Percentiles rank a stretch among this genome's conserved stretches.
phyloP scores from a whole-genome alignment of 306 rosid species.

The Nissolia schottii region DNA sequence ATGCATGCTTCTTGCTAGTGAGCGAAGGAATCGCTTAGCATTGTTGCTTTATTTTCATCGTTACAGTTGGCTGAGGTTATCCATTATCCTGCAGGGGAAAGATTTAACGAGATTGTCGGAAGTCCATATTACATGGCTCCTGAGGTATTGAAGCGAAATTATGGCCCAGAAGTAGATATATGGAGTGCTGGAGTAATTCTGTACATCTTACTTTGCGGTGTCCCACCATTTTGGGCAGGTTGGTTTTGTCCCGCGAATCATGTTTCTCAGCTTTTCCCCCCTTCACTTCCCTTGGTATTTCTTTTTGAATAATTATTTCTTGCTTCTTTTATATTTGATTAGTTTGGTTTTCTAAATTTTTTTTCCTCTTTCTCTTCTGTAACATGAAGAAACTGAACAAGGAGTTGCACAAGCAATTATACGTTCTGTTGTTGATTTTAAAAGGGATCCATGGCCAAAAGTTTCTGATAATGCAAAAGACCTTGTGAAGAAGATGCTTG shows the following conservation, averaged over 20 bases:
- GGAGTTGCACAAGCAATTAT: slow-evolving; percentile 99
- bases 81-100: slow-evolving; percentile 55
- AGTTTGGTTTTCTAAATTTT: slow-evolving; percentile 21
- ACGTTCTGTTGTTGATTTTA: slow-evolving; percentile 79
- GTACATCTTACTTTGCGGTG: slow-evolving; percentile 92
- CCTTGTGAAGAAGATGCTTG: slow-evolving; percentile 92
- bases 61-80: slow-evolving; percentile 15
- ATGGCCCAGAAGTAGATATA: slow-evolving; percentile 91
- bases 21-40: background rate
- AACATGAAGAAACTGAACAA: slow-evolving; percentile 90
- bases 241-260: slow-evolving; percentile 29
- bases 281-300: background rate
- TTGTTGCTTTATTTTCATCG: slow-evolving; percentile 1
- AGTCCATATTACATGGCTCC: slow-evolving; percentile 99
- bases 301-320: background rate
- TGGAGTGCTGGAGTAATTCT: slow-evolving; percentile 99
- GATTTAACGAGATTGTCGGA: slow-evolving; percentile 88
- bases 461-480: slow-evolving; percentile 97
- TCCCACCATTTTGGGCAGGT: slow-evolving; percentile 99
- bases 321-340: background rate
- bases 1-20: slow-evolving; percentile 21
- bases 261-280: background rate
- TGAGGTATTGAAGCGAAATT: slow-evolving; percentile 78
- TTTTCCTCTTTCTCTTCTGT: slow-evolving; percentile 15
- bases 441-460: slow-evolving; percentile 95